A percentile compares a stretch with the other conserved stretches of the same genome.
Evolutionary conservation across 176 grass and related monocot genomes (phyloP).

Genomic region (Cocos nucifera): DNA sequence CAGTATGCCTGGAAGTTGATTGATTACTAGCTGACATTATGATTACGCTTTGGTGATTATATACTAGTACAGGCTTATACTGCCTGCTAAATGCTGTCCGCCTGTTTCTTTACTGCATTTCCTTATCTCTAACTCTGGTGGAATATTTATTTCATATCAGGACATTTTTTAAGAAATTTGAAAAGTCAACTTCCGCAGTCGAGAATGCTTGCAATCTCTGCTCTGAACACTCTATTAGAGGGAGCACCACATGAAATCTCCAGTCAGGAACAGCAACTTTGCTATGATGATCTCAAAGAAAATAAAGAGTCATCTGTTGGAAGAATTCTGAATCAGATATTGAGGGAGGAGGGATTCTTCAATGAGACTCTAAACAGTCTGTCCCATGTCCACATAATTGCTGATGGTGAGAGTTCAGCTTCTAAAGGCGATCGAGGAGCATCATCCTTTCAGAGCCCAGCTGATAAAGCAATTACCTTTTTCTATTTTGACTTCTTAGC

Average conservation of each 20-base stretch:
- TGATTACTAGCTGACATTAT: too few species aligned
- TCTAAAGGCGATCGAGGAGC: slow-evolving; percentile 52
- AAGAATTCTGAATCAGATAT: slow-evolving; percentile 65
- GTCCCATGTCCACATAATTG: slow-evolving; percentile 83
- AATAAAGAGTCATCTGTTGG: slow-evolving; percentile 23
- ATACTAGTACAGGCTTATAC: too few species aligned
- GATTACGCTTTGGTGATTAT: too few species aligned
- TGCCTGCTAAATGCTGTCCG: too few species aligned
- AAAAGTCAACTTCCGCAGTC: slow-evolving; percentile 95
- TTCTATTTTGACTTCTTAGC: slow-evolving; percentile 97
- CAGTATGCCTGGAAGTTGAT: slow-evolving; percentile 13
- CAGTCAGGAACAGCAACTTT: slow-evolving; percentile 23
- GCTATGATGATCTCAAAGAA: slow-evolving; percentile 25
- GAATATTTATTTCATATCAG: slow-evolving; percentile 35
- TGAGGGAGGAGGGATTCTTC: slow-evolving; percentile 66
- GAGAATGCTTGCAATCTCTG: slow-evolving; percentile 95
- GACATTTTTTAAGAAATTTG: slow-evolving; percentile 85
- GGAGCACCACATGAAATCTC: slow-evolving; percentile 40
- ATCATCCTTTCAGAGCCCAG: slow-evolving; percentile 71
- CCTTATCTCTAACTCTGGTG: too few species aligned
- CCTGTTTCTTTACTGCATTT: too few species aligned
- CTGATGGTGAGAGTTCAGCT: slow-evolving; percentile 55
- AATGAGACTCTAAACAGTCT: slow-evolving; percentile 63
- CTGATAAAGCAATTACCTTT: slow-evolving; percentile 74
- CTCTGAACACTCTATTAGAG: slow-evolving; percentile 78